Conservation (phyloP, 1,284 basidiomycete genomes). For the Thecaphora thlaspeos region DNA sequence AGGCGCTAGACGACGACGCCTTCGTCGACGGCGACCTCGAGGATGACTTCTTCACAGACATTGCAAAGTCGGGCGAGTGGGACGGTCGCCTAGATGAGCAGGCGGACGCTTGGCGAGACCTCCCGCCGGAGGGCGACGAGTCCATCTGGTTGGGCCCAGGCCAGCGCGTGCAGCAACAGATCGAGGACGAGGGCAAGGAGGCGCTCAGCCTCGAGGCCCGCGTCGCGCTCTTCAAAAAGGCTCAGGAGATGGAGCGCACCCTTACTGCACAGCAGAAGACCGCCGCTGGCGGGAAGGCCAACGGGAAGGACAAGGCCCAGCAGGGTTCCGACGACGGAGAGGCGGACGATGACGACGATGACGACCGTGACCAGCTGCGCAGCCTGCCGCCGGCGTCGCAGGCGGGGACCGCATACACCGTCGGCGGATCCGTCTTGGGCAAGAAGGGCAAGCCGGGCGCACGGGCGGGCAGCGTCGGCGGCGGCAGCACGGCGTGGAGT, state of each 20-base stretch:
- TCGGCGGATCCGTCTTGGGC: constrained; percentile 37
- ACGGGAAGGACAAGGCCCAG: constrained; percentile 2
- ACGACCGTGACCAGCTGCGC: constrained; percentile 41
- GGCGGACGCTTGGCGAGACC: constrained; percentile 45
- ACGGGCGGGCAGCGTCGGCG: constrained; percentile 41
- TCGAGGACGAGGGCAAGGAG: constrained; percentile 23
- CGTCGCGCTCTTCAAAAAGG: constrained; percentile 52
- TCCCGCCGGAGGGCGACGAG: constrained; percentile 52
- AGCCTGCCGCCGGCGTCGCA: constrained; percentile 19
- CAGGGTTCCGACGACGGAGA: neutral
- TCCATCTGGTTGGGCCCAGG: constrained; percentile 45
- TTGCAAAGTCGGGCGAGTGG: constrained; percentile 65
- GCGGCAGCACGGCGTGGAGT: constrained; percentile 51
- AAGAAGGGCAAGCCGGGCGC: constrained; percentile 45
- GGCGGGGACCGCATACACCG: constrained; percentile 27
- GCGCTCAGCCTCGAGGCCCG: constrained; percentile 47
- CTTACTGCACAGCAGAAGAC: constrained; percentile 2
- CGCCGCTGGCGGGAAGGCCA: constrained; percentile 1
- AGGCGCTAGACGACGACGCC: constrained; percentile 93
- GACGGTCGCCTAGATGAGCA: constrained; percentile 21
- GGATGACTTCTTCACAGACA: constrained; percentile 60
- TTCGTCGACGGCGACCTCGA: constrained; percentile 66
- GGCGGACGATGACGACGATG: constrained; percentile 23
- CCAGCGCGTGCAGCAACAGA: constrained; percentile 31
- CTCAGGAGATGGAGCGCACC: constrained; percentile 25